These are phyloP conservation scores for Stentor coeruleus DNA, from an alignment of 73 alveolate genomes.

Conservation along the genomic window DNA sequence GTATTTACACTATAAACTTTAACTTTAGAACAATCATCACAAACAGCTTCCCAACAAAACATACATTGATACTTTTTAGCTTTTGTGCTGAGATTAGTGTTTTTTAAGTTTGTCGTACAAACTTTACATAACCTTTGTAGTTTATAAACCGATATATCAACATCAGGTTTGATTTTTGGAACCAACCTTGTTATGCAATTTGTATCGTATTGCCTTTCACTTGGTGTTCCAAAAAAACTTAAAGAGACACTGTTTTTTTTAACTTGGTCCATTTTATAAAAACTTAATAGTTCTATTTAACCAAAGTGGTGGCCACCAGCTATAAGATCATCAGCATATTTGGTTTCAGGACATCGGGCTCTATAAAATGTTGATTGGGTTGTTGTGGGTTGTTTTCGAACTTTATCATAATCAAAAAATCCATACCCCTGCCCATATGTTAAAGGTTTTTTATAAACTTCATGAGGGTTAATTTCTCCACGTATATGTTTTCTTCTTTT, in stretches of 20 bases:
- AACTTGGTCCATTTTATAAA: no score
- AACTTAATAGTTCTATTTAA: conserved; percentile 24
- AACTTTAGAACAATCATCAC: neutral
- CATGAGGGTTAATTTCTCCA: conserved; percentile 44
- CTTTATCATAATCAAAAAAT: conserved; percentile 44
- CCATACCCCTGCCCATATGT: conserved; percentile 64
- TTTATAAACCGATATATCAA: no score
- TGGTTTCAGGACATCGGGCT: conserved; percentile 53
- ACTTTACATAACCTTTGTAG: neutral
- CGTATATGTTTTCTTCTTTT: conserved; percentile 63
- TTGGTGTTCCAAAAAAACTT: no score
- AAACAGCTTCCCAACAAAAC: neutral
- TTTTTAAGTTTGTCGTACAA: neutral
- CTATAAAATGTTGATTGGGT: conserved; percentile 37
- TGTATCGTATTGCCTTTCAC: no score
- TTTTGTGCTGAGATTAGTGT: neutral
- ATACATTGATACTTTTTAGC: neutral
- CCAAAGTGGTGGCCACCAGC: conserved; percentile 62
- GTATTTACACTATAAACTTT: no score
- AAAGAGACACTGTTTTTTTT: no score
- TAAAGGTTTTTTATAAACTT: conserved; percentile 58
- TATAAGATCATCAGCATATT: conserved; percentile 68
- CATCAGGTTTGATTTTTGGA: no score
- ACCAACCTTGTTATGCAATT: no score
- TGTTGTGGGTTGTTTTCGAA: conserved; percentile 37